Conservation (phyloP, 2,329 filamentous ascomycete species). For the Dothidotthia symphoricarpi region DNA sequence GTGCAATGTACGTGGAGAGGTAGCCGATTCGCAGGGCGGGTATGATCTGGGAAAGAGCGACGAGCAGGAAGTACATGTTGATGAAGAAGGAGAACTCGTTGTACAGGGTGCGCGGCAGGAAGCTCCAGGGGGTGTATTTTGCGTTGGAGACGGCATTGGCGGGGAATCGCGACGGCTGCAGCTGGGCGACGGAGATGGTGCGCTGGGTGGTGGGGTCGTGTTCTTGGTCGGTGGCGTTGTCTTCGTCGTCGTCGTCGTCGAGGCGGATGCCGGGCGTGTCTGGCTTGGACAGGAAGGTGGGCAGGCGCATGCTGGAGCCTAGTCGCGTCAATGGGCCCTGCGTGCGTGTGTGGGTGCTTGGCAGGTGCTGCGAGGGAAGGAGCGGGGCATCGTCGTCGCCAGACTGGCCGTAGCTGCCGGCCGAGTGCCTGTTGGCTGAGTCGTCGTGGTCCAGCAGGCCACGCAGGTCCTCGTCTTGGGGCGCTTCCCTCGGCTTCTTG, state of each 20-base stretch:
- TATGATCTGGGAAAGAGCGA: slow-evolving; percentile 90
- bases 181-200: slow-evolving; percentile 70
- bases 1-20: slow-evolving; percentile 89
- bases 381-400: slow-evolving; percentile 74
- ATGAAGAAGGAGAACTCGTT: slow-evolving; percentile 99
- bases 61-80: slow-evolving; percentile 97
- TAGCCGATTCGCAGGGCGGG: slow-evolving; percentile 89
- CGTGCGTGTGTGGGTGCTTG: slow-evolving; percentile 22
- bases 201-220: slow-evolving; percentile 67
- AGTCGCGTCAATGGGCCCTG: slow-evolving; percentile 46
- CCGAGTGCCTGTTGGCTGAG: slow-evolving; percentile 55
- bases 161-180: slow-evolving; percentile 74
- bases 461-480: slow-evolving; percentile 64
- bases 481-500: slow-evolving; percentile 45
- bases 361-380: slow-evolving; percentile 48
- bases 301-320: slow-evolving; percentile 59
- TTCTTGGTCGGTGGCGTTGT: slow-evolving; percentile 47
- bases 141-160: slow-evolving; percentile 93
- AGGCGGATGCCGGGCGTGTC: slow-evolving; percentile 27
- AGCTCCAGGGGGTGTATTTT: slow-evolving; percentile 94
- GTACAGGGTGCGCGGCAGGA: slow-evolving; percentile 90
- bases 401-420: slow-evolving; percentile 56
- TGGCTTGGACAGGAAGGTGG: slow-evolving; percentile 59
- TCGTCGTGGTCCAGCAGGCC: slow-evolving; percentile 65
- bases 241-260: slow-evolving; percentile 23